phyloP scores from a whole-genome alignment of 176 grass and related monocot genomes.

The Musa schizocarpa region DNA sequence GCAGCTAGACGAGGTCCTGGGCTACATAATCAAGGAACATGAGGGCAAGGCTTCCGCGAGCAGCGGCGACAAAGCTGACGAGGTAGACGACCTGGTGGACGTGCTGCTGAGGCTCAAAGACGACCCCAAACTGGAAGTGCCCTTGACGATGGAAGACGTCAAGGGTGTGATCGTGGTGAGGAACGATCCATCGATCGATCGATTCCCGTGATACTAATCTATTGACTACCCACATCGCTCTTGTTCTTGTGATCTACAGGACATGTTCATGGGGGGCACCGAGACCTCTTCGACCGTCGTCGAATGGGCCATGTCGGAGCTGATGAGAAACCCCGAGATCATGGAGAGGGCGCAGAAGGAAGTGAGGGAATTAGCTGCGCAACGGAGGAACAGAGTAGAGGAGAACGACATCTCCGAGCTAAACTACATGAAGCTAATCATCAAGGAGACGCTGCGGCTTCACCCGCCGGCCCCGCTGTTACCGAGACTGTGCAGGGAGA shows the following conservation, averaged over 20 bases:
- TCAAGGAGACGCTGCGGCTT: neutral
- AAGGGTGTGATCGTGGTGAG: too few species aligned
- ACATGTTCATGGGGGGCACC: neutral
- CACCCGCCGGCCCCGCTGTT: neutral
- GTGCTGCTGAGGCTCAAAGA: too few species aligned
- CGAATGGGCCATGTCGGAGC: neutral
- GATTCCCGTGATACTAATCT: too few species aligned
- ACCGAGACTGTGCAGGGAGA: neutral
- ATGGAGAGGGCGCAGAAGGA: neutral
- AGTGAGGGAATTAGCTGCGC: neutral
- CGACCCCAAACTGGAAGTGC: too few species aligned
- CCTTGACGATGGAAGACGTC: too few species aligned
- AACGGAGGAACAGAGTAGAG: neutral
- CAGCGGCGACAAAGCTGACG: too few species aligned
- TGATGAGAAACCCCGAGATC: neutral
- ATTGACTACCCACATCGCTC: too few species aligned
- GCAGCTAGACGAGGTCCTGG: too few species aligned
- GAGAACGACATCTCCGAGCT: neutral
- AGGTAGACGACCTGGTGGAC: too few species aligned
- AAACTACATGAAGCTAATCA: neutral
- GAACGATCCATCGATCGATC: too few species aligned
- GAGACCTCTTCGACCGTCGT: neutral
- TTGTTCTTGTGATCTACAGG: neutral
- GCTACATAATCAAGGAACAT: too few species aligned
- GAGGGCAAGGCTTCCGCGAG: too few species aligned